Percentiles rank a stretch among this genome's conserved stretches.
Conservation (phyloP, 106 monocot genomes). For the Platanthera zijinensis region DNA sequence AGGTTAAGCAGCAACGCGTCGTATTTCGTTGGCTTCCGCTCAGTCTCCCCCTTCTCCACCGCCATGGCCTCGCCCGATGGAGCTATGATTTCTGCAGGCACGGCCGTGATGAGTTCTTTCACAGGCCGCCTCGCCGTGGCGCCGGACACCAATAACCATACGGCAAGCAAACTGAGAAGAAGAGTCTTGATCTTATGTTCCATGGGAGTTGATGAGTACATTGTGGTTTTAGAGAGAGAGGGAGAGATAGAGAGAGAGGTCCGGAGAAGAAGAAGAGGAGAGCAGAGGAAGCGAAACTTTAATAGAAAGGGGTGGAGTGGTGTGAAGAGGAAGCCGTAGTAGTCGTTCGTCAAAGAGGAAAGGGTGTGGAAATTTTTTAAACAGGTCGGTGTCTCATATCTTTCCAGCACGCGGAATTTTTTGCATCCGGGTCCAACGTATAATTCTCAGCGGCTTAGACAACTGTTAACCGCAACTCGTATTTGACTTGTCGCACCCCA, state of each 20-base stretch:
- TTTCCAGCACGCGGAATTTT: too few species aligned
- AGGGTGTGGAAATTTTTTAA: slow-evolving; percentile 1
- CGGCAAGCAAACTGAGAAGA: background rate
- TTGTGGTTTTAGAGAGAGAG: background rate
- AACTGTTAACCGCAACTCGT: too few species aligned
- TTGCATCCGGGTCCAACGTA: too few species aligned
- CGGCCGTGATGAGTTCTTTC: background rate
- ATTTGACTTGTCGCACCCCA: too few species aligned
- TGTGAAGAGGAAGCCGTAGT: background rate
- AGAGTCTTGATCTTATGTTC: background rate
- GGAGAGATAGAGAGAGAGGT: slow-evolving; percentile 5
- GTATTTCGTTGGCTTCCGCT: background rate
- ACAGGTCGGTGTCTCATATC: too few species aligned
- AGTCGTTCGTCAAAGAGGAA: background rate
- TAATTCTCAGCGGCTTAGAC: too few species aligned
- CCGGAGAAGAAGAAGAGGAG: background rate
- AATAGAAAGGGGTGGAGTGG: background rate
- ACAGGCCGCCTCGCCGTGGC: slow-evolving; percentile 13
- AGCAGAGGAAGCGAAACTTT: background rate
- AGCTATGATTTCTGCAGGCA: background rate
- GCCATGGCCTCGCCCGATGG: background rate
- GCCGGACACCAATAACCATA: background rate
- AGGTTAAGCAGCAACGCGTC: slow-evolving; percentile 17
- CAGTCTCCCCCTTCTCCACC: background rate
- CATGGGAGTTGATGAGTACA: background rate